Evolutionary conservation across 2,329 filamentous ascomycete genomes (phyloP).

Genomic region (Xylariaceae sp.): DNA sequence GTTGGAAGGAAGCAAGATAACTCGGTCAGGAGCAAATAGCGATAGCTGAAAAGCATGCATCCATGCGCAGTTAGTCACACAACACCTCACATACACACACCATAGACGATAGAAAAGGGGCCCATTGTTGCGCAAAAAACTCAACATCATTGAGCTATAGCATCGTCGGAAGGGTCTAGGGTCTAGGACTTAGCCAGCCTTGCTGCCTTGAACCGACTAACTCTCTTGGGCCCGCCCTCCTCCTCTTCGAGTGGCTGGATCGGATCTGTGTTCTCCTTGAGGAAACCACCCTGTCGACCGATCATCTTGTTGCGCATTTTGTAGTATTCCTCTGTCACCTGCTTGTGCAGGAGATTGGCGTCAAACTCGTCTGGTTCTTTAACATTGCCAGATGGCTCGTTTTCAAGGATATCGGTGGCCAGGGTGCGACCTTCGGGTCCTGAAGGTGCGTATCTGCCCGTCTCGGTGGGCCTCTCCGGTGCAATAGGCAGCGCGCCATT

Average conservation of each 20-base stretch:
- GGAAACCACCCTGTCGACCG: constrained; percentile 75
- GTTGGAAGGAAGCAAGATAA: neutral
- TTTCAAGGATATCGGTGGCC: constrained; percentile 55
- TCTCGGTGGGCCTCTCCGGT: constrained; percentile 41
- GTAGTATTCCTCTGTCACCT: constrained; percentile 80
- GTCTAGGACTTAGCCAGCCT: constrained; percentile 51
- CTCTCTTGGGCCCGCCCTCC: constrained; percentile 55
- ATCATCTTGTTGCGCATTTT: constrained; percentile 77
- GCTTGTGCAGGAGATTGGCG: constrained; percentile 64
- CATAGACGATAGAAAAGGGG: constrained; percentile 1
- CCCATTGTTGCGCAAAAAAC: constrained; percentile 1
- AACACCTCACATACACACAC: constrained; percentile 8
- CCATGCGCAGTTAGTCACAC: constrained; percentile 23
- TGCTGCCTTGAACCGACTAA: constrained; percentile 71
- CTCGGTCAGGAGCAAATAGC: neutral
- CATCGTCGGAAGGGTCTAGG: constrained; percentile 1
- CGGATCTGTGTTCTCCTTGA: constrained; percentile 62
- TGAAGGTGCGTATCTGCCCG: constrained; percentile 38
- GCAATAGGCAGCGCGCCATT: constrained; percentile 19
- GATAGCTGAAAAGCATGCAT: too few relatives aligned
- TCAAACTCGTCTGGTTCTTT: constrained; percentile 62
- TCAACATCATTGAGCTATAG: constrained; percentile 18
- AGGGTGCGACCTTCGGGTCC: constrained; percentile 53
- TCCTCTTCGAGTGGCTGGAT: constrained; percentile 64
- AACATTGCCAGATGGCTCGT: constrained; percentile 35